Conservation (phyloP, 2,329 filamentous ascomycete species). For the Fusarium oligoseptatum region DNA sequence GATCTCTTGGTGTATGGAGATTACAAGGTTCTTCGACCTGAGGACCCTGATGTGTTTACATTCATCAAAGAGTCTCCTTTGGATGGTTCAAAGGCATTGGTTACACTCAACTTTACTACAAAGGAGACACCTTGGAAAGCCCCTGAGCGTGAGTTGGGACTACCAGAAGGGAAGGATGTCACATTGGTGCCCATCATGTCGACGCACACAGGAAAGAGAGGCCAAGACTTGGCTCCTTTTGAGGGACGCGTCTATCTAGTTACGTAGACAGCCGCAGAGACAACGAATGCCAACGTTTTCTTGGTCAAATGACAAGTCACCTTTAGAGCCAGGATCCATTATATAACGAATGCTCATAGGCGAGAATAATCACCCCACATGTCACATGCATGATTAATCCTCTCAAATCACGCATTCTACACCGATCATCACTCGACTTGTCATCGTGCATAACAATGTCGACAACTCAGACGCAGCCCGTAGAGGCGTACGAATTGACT, state of each 20-base stretch:
- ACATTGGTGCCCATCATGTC: slow-evolving; percentile 48
- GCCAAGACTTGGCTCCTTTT: slow-evolving; percentile 42
- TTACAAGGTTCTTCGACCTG: slow-evolving; percentile 44
- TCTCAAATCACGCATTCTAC: neutral
- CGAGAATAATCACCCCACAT: neutral
- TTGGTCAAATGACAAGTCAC: neutral
- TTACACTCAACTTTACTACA: slow-evolving; percentile 51
- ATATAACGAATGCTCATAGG: neutral
- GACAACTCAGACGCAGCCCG: neutral
- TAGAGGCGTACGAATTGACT: neutral
- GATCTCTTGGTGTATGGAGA: slow-evolving; percentile 53
- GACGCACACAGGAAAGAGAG: slow-evolving; percentile 41
- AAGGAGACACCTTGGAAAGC: slow-evolving; percentile 45
- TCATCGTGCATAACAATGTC: neutral
- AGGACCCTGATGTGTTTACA: slow-evolving; percentile 44
- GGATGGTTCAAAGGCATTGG: slow-evolving; percentile 41
- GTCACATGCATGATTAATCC: neutral
- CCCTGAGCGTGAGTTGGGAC: slow-evolving; percentile 37
- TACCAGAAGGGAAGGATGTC: slow-evolving; percentile 5
- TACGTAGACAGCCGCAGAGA: slow-evolving; percentile 6
- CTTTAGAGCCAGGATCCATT: neutral
- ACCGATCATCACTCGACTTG: neutral
- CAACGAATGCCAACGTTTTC: neutral
- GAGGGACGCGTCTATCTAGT: slow-evolving; percentile 51
- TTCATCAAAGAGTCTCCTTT: slow-evolving; percentile 50